These are phyloP conservation scores for Themeda triandra DNA, from an alignment of 176 grass and related monocot species.

Conservation along the genomic window DNA sequence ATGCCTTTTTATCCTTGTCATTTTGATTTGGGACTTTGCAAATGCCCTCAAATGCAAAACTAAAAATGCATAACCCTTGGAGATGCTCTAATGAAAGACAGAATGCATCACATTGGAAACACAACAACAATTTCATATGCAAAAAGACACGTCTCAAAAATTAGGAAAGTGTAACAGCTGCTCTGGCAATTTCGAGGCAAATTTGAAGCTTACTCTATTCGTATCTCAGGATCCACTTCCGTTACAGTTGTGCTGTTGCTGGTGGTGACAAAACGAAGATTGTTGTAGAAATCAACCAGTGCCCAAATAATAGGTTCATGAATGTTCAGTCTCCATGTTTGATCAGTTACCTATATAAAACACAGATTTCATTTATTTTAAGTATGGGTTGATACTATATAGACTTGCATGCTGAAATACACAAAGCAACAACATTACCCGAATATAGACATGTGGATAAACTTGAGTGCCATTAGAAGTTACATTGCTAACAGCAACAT, in stretches of 20 bases:
- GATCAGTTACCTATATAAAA: slow-evolving; percentile 77
- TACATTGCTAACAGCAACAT: slow-evolving; percentile 80
- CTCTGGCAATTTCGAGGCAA: neutral
- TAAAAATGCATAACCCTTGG: no score
- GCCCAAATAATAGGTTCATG: slow-evolving; percentile 99
- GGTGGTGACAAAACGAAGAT: slow-evolving; percentile 62
- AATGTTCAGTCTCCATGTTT: slow-evolving; percentile 87
- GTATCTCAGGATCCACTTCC: slow-evolving; percentile 95
- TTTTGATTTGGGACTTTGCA: no score
- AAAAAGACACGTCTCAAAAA: neutral
- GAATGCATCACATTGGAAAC: neutral
- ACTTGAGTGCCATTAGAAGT: slow-evolving; percentile 81
- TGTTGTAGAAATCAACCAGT: slow-evolving; percentile 80
- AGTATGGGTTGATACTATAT: slow-evolving; percentile 10
- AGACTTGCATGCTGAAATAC: slow-evolving; percentile 38
- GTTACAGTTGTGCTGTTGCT: slow-evolving; percentile 58
- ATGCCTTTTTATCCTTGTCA: no score
- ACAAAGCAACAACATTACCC: slow-evolving; percentile 51
- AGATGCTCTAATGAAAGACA: neutral
- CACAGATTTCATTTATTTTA: neutral
- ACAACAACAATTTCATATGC: slow-evolving; percentile 4
- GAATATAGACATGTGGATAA: slow-evolving; percentile 78
- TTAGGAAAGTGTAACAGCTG: neutral
- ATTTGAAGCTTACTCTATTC: slow-evolving; percentile 70
- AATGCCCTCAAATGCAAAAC: no score